These are phyloP conservation scores for Aeschynomene evenia DNA, from an alignment of 306 rosid species.

Conservation along the genomic window DNA sequence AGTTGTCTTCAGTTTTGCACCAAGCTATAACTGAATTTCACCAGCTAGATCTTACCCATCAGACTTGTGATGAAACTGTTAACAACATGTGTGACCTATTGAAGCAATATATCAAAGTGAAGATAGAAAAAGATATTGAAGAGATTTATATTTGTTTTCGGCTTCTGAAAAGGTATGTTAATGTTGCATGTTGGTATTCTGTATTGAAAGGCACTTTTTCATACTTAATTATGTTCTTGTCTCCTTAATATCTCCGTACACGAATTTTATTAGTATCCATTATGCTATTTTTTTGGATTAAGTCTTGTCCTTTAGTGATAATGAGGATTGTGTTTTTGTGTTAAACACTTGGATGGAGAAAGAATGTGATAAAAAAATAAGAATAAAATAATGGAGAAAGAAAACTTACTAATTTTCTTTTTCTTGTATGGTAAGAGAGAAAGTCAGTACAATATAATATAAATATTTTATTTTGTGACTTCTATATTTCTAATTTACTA, in stretches of 20 bases:
- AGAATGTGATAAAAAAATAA: no score
- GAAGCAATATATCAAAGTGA: slow-evolving; percentile 70
- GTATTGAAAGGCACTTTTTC: slow-evolving; percentile 26
- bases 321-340: slow-evolving; percentile 15
- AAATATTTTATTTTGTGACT: no score
- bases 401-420: no score
- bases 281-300: slow-evolving; percentile 17
- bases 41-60: slow-evolving; percentile 42
- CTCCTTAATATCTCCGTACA: slow-evolving; percentile 1
- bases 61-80: slow-evolving; percentile 51
- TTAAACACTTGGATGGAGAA: neutral
- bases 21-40: slow-evolving; percentile 43
- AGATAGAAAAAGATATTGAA: slow-evolving; percentile 74
- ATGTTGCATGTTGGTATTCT: slow-evolving; percentile 22
- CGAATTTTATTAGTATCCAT: neutral
- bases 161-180: slow-evolving; percentile 69
- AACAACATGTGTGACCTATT: slow-evolving; percentile 61
- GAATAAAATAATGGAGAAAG: no score
- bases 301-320: neutral
- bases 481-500: no score
- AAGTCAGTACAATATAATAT: no score
- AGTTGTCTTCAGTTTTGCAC: slow-evolving; percentile 59
- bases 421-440: no score
- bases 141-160: slow-evolving; percentile 86
- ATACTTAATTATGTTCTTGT: slow-evolving; percentile 6